Evolutionary conservation across 305 asterid genomes (phyloP).

Genomic region (Solanum hybrid): DNA sequence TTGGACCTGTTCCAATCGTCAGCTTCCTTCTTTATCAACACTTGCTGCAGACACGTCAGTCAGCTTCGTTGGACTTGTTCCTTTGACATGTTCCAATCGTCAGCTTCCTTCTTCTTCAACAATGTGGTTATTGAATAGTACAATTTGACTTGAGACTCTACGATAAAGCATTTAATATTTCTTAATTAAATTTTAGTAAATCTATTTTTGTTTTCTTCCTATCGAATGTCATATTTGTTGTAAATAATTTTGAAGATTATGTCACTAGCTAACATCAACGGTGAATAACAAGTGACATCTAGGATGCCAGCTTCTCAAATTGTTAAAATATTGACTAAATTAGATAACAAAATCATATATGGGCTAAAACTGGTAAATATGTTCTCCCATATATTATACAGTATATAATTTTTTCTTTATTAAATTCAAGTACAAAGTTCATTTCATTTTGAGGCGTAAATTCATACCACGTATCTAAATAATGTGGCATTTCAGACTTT

Average conservation of each 20-base stretch:
- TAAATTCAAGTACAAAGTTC: neutral
- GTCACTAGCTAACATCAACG: neutral
- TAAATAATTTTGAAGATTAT: neutral
- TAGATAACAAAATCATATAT: neutral
- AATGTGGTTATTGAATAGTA: too few species aligned
- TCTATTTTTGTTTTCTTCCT: neutral
- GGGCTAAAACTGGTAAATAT: neutral
- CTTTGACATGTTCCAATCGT: too few species aligned
- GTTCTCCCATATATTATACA: neutral
- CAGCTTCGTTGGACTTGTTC: too few species aligned
- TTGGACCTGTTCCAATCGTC: too few species aligned
- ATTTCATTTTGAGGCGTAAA: neutral
- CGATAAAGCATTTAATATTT: neutral
- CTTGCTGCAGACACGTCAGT: too few species aligned
- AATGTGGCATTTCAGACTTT: neutral
- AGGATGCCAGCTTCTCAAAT: neutral
- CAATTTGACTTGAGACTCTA: neutral
- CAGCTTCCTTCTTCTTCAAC: too few species aligned
- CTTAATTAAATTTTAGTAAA: neutral
- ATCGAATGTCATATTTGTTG: neutral
- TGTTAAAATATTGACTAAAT: neutral
- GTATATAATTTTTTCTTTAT: neutral
- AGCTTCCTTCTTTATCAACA: too few species aligned
- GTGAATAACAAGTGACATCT: neutral
- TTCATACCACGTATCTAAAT: neutral